Evolutionary conservation across 2,329 filamentous ascomycete genomes (phyloP), one percentile per base, ranked within the genome.

Genomic region (Onygenales sp.): DNA sequence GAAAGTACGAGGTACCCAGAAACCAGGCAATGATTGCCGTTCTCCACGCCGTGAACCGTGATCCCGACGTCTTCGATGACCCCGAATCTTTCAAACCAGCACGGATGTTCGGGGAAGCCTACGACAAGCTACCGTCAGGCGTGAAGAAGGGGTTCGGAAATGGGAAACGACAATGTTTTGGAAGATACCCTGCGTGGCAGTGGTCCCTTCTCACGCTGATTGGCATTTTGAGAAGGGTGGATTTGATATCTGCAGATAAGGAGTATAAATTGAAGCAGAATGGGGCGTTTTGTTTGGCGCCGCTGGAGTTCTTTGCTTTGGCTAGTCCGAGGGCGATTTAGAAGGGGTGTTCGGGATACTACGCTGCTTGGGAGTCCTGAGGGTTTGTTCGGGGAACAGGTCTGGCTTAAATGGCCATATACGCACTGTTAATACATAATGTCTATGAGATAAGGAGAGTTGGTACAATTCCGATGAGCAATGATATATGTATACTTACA

Each of bases 81-180:
- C 83, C 84, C 0, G 65, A 79, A 1, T 76, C 79, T 7, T 91
- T 87, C 70, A 76, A 74, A 52, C 86, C 87, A 0, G 86, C 89
- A 63, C 77, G 86, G 9, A 87, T 89, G 83, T 67, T 85, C 0
- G 83, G 86, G 21, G 85, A 85, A 14, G 77, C 78, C 31, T 89
- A 87, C 62, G 79, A 82, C 54, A 77, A 77, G 31, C 74, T 87
- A 5, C 84, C 81, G 4, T 76, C 76, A 11, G 81, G 80, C 52
- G 76, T 77, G 31, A 86, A 81, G 81, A 87, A 87, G 56, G 64
- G 86, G 4, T 92, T 90, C 60, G 87, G 87, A 0, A 86, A 87
- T 54, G 87, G 86, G 2, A 76, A 79, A 56, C 74, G 87, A 47
- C 80, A 73, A 1, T 92, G 87, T 58, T 88, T 89, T 53, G 87